phyloP scores from a whole-genome alignment of 192 early-diverging fungal species.

The Coemansia sp. region DNA sequence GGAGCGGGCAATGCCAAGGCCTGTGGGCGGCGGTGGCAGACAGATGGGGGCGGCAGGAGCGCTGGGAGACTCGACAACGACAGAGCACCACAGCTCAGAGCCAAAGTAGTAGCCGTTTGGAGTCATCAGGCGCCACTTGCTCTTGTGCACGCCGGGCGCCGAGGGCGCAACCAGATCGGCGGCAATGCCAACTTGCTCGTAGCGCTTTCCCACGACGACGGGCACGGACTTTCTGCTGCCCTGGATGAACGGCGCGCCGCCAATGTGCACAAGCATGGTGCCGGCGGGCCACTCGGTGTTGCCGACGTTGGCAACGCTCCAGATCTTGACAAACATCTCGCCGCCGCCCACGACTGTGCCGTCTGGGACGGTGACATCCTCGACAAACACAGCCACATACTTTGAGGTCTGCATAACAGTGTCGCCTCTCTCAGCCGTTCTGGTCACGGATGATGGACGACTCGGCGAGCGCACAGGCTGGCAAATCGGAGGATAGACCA shows the following conservation, averaged over 20 bases:
- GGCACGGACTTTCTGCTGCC: conserved; percentile 43
- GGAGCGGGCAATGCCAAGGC: neutral
- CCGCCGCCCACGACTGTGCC: conserved; percentile 58
- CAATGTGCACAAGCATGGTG: conserved; percentile 57
- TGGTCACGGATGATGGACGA: conserved; percentile 57
- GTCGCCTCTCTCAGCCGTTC: neutral
- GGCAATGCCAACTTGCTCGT: conserved; percentile 59
- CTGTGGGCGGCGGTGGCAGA: neutral
- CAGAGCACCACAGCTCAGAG: conserved; percentile 66
- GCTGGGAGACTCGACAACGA: conserved; percentile 49
- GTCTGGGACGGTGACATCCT: conserved; percentile 69
- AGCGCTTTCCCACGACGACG: conserved; percentile 55
- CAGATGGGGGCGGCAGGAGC: no score
- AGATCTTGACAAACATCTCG: conserved; percentile 68
- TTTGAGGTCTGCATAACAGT: conserved; percentile 24
- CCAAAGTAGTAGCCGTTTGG: conserved; percentile 66
- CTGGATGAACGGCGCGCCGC: conserved; percentile 58
- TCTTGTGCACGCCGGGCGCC: conserved; percentile 59
- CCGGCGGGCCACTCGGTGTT: conserved; percentile 61
- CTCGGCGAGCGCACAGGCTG: conserved; percentile 11
- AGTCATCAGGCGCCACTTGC: conserved; percentile 63
- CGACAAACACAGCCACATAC: conserved; percentile 58
- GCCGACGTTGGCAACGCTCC: conserved; percentile 68
- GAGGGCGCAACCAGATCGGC: conserved; percentile 67
- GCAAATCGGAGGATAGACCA: conserved; percentile 11